Conservation (phyloP, 179 eudicot genomes). For the Dionaea muscipula region DNA sequence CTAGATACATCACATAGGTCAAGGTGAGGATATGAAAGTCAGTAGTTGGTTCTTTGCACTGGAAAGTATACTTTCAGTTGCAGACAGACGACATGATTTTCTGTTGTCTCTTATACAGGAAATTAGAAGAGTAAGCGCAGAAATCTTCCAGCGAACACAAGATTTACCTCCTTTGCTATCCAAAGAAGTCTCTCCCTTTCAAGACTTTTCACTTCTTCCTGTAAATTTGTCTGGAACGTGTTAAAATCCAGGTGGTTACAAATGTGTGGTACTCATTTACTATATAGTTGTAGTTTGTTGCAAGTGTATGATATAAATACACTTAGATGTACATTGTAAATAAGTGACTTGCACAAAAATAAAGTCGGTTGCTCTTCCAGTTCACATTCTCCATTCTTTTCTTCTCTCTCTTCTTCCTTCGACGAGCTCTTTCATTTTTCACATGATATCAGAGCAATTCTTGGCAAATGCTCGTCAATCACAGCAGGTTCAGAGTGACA, state of each 20-base stretch:
- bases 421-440: too few relatives aligned
- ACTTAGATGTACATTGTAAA: too few relatives aligned
- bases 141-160: conserved; percentile 2
- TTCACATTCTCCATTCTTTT: too few relatives aligned
- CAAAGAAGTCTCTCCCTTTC: conserved; percentile 41
- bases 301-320: too few relatives aligned
- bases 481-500: too few relatives aligned
- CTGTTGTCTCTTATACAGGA: background rate
- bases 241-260: background rate
- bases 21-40: background rate
- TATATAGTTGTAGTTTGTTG: too few relatives aligned
- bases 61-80: background rate
- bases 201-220: conserved; percentile 36
- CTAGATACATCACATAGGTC: background rate
- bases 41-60: background rate
- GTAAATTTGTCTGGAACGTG: conserved; percentile 34
- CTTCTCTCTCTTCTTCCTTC: too few relatives aligned
- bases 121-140: background rate
- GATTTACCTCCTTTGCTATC: conserved; percentile 47
- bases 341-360: too few relatives aligned
- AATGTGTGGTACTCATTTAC: too few relatives aligned
- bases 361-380: too few relatives aligned
- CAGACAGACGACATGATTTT: background rate
- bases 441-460: too few relatives aligned
- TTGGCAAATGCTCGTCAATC: too few relatives aligned